These are phyloP conservation scores for Alternaria ventricosa DNA, from an alignment of 2,329 filamentous ascomycete genomes.

Conservation along the genomic window DNA sequence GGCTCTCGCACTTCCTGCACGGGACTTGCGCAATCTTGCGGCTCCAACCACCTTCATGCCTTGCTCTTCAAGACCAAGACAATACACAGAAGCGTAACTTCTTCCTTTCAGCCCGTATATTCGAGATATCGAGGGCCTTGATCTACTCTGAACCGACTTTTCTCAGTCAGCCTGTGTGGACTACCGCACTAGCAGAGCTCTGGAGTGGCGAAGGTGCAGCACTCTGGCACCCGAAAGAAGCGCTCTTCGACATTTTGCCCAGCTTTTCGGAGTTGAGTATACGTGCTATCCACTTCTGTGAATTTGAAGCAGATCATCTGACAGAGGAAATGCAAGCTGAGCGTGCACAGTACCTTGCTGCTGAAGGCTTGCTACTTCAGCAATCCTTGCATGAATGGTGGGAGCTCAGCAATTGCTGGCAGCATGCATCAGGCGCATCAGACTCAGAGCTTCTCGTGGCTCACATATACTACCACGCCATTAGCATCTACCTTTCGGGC, in stretches of 20 bases:
- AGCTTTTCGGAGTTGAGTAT: slow-evolving; percentile 28
- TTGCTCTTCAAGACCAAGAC: slow-evolving; percentile 2
- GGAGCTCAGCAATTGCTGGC: slow-evolving; percentile 15
- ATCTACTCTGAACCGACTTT: slow-evolving; percentile 35
- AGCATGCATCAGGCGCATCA: neutral
- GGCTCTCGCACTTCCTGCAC: slow-evolving; percentile 37
- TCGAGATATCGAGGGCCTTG: slow-evolving; percentile 35
- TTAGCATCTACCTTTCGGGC: slow-evolving; percentile 38
- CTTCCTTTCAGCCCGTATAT: slow-evolving; percentile 35
- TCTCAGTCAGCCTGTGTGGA: slow-evolving; percentile 27
- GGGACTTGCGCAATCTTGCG: slow-evolving; percentile 35
- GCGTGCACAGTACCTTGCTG: slow-evolving; percentile 14
- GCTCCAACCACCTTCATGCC: slow-evolving; percentile 21
- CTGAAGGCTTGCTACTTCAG: slow-evolving; percentile 27
- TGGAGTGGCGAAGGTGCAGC: slow-evolving; percentile 18
- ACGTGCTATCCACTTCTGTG: slow-evolving; percentile 14
- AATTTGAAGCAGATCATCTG: neutral
- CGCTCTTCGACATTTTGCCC: slow-evolving; percentile 34
- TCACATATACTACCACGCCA: slow-evolving; percentile 30
- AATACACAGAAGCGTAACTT: slow-evolving; percentile 24
- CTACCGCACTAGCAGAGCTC: slow-evolving; percentile 19
- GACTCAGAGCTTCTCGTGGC: slow-evolving; percentile 24
- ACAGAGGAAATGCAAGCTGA: neutral
- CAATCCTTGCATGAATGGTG: slow-evolving; percentile 25
- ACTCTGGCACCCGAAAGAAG: slow-evolving; percentile 35